Percentiles rank a stretch among this genome's conserved stretches.
phyloP scores from a whole-genome alignment of 2,329 filamentous ascomycete species.

The Claviceps africana region DNA sequence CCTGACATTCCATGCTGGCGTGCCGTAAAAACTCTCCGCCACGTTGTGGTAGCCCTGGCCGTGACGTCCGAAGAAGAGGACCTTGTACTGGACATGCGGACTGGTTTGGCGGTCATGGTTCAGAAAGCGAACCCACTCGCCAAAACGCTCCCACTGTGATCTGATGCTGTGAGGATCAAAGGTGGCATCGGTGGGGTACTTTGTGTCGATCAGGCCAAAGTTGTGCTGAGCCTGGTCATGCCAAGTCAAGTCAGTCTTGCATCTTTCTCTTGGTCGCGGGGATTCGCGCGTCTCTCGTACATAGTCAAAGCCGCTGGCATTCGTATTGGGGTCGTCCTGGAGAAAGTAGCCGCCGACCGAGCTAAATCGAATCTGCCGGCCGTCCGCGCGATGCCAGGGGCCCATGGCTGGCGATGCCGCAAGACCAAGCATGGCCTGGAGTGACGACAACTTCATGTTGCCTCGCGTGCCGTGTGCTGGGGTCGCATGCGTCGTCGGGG shows the following conservation, averaged over 20 bases:
- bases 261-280: no score
- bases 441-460: conserved; percentile 18
- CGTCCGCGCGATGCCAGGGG: conserved; percentile 18
- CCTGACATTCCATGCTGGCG: conserved; percentile 52
- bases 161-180: conserved; percentile 25
- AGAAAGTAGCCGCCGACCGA: conserved; percentile 49
- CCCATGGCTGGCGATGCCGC: conserved; percentile 14
- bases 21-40: conserved; percentile 53
- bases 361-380: conserved; percentile 40
- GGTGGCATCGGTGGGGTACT: conserved; percentile 40
- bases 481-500: no score
- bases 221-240: conserved; percentile 39
- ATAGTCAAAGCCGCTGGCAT: conserved; percentile 47
- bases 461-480: not conserved
- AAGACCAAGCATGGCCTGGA: conserved; percentile 18
- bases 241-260: not conserved
- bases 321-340: conserved; percentile 45
- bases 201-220: conserved; percentile 51
- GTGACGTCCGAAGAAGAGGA: conserved; percentile 56
- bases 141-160: conserved; percentile 53
- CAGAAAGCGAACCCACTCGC: conserved; percentile 39
- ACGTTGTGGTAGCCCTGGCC: conserved; percentile 53
- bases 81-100: conserved; percentile 43
- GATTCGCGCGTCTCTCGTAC: conserved; percentile 22
- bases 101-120: conserved; percentile 27